phyloP scores from a whole-genome alignment of 495 filamentous ascomycete species.

The Talaromyces ruber region DNA sequence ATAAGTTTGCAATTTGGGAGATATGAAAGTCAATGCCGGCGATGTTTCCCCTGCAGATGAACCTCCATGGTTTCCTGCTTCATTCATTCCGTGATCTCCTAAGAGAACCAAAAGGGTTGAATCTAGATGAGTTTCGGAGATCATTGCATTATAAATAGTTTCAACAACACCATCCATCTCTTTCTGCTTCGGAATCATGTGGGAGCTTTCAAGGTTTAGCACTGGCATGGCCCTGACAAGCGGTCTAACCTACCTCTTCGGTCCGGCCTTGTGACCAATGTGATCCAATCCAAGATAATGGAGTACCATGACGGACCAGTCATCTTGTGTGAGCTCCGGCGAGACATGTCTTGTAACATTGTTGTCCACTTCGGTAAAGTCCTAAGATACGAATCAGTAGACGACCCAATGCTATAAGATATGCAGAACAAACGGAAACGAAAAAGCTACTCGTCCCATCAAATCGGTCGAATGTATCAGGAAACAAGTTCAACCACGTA shows the following conservation, averaged over 20 bases:
- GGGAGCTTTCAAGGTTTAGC: slow-evolving; percentile 44
- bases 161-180: slow-evolving; percentile 88
- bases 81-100: slow-evolving; percentile 98
- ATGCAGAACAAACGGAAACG: slow-evolving; percentile 66
- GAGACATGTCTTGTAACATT: slow-evolving; percentile 92
- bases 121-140: slow-evolving; percentile 55
- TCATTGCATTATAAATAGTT: slow-evolving; percentile 68
- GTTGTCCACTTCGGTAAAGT: slow-evolving; percentile 95
- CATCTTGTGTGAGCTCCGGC: slow-evolving; percentile 59
- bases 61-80: slow-evolving; percentile 94
- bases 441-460: slow-evolving; percentile 98
- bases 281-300: slow-evolving; percentile 97
- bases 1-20: slow-evolving; percentile 57
- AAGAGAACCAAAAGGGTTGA: slow-evolving; percentile 78
- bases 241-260: slow-evolving; percentile 51
- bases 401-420: slow-evolving; percentile 1
- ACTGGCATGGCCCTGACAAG: neutral
- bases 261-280: slow-evolving; percentile 93
- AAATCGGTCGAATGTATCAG: slow-evolving; percentile 68
- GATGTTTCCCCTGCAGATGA: slow-evolving; percentile 91
- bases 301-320: slow-evolving; percentile 91
- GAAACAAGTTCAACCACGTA: slow-evolving; percentile 97
- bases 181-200: slow-evolving; percentile 86
- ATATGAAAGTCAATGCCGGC: slow-evolving; percentile 83
- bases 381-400: slow-evolving; percentile 44